Evolutionary conservation across 1,284 basidiomycete genomes (phyloP), one percentile per base, ranked within the genome.

Genomic region (Pyrrhoderma noxium): DNA sequence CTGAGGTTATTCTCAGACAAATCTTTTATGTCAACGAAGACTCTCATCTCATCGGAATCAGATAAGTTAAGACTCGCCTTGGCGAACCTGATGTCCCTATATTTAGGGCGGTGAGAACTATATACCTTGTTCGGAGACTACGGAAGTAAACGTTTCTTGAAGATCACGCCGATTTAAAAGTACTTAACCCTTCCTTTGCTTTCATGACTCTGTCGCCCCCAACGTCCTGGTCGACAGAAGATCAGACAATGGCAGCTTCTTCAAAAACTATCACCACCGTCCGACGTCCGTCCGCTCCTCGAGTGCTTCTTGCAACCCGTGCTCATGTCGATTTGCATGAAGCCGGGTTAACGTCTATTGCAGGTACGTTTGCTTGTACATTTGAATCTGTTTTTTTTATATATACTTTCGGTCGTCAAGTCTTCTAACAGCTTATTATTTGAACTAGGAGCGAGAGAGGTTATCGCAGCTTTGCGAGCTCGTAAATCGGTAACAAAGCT

Each of bases 401-500:
- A 31, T 5, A 31, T 11, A 11, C 27, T 31, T 31, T 11, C 5
- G 19, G 31, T 8, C 13, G 11, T 25, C 34, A 13, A 4, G 16
- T 3, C 16, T 18, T 5, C 23, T 16, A 13, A n/a, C 9, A 39
- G 19, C 9, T 14, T 8, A n/a, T 38, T 21, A 16, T 37, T 38
- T 27, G 14, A 31, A 14, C 22, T 19, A 76, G 76, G 76, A 56
- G 80, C 79, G 3, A 68, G 71, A 52, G 64, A 67, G 31, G 64
- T 82, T 21, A 74, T 84, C 38, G 60, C 65, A 11, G 62, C 68
- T 41, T 69, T 83, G 23, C 66, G 63, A 8, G 58, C 65, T 3
- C 71, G 72, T 18, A 69, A 66, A 25, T 56, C 61, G 3, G 70
- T 82, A 31, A 72, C 70, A 36, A 75, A 72, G 55, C 68, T 85